Evolutionary conservation across 1,139 yeast genomes (phyloP).

Genomic region (Saccharomycopsis crataegensis): DNA sequence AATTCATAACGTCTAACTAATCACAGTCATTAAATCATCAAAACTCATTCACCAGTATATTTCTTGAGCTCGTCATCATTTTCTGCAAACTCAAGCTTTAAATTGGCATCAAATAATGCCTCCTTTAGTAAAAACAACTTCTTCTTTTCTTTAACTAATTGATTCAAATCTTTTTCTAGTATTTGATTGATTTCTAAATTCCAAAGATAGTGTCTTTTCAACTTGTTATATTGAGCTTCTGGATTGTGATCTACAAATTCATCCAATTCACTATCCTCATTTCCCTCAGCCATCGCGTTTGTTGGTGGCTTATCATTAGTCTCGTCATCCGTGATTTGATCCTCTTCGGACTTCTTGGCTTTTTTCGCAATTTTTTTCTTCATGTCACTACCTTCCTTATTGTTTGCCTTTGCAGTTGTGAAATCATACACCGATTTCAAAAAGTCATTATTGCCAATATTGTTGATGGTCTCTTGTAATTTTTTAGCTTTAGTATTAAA

Average conservation of each 20-base stretch:
- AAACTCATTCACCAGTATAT: background rate
- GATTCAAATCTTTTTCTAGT: constrained; percentile 37
- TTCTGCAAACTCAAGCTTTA: constrained; percentile 18
- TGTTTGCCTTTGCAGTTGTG: background rate
- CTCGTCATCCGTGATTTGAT: constrained; percentile 10
- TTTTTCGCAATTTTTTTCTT: background rate
- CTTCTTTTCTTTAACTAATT: constrained; percentile 34
- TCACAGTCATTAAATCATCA: background rate
- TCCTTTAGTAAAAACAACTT: constrained; percentile 53
- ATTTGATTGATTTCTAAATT: constrained; percentile 41
- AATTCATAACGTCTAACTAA: background rate
- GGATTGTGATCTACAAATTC: constrained; percentile 24
- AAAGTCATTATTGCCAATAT: background rate
- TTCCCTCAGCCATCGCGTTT: background rate
- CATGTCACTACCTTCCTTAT: background rate
- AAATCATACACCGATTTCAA: background rate
- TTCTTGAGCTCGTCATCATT: background rate
- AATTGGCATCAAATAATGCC: constrained; percentile 39
- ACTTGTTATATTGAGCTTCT: constrained; percentile 23
- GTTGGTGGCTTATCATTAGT: constrained; percentile 19
- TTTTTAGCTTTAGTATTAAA: background rate
- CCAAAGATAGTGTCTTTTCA: constrained; percentile 38
- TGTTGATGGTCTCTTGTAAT: background rate
- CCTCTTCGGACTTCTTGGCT: background rate
- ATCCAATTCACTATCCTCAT: constrained; percentile 12